Base-by-base conservation (phyloP, 1,284 basidiomycete genomes). In the Microbotryum lychnidis-dioicae region DNA sequence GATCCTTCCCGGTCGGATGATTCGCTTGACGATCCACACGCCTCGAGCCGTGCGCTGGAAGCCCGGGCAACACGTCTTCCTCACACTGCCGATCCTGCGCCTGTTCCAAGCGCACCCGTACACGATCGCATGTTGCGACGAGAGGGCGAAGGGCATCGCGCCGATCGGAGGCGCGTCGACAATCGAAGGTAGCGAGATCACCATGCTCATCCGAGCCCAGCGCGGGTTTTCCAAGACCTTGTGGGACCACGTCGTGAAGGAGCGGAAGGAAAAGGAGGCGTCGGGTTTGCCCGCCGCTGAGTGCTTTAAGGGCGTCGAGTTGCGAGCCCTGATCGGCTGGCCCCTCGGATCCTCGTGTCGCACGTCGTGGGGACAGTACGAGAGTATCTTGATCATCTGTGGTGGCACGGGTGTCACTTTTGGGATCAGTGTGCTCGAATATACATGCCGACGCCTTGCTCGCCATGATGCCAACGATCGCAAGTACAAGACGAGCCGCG, bases 381-480 rank as follows among this genome's bases (percentile, higher is more conserved):
- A 85, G 29, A 83, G 81, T 0, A 80, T 85, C 3, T 68, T 90
- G 31, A 81, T 92, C 69, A 79, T 91, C 52, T 83, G 84, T 3
- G 90, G 89, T 21, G 89, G 89, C 10, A 86, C 86, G 0, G 90
- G 89, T 4, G 83, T 90, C 45, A 84, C 83, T 66, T 91, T 87
- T 71, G 88, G 85, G 8, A 73, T 87, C 53, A 80, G 85, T 2
- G 79, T 91, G 3, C 77, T 91, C 62, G 84, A 90, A 73, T 83
- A 85, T 69, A 72, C 87, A 25, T 87, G 83, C 69, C 76, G 83
- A 56, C 81, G 82, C 65, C 78, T 90, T 70, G 79, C 82, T 0
- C 80, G 80, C 52, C 75, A 81, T 61, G 79, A 83, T 73, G 71
- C 74, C 79, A 23, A 81, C 80, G 74, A 73, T 21, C 77, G 76